Conservation (phyloP, 1,139 yeast genomes). For the Lodderomyces parapsilosis region DNA sequence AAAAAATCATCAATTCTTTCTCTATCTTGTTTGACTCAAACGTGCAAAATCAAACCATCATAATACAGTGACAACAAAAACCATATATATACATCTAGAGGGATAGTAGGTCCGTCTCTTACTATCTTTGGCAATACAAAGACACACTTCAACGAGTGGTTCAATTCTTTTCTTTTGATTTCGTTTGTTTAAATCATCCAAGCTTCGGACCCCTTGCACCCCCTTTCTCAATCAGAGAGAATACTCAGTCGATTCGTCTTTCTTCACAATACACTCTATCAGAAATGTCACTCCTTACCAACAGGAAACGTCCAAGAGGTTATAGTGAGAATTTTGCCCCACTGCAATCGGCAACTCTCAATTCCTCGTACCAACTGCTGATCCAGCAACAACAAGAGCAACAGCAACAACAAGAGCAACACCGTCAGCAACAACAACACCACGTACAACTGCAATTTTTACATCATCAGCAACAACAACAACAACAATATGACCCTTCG, state of each 20-base stretch:
- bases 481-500: slow-evolving; percentile 4
- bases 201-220: too few species aligned
- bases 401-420: slow-evolving; percentile 7
- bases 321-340: slow-evolving; percentile 40
- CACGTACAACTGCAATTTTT: slow-evolving; percentile 6
- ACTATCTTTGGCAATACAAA: neutral
- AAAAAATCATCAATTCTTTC: too few species aligned
- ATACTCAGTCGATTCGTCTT: neutral
- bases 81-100: neutral
- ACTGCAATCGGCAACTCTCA: slow-evolving; percentile 2
- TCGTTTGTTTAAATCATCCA: too few species aligned
- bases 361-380: slow-evolving; percentile 1
- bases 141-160: neutral
- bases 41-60: too few species aligned
- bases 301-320: slow-evolving; percentile 49
- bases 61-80: too few species aligned
- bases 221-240: neutral
- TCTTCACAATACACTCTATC: neutral
- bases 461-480: slow-evolving; percentile 7
- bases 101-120: neutral
- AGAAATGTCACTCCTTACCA: slow-evolving; percentile 14
- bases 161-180: neutral
- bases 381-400: slow-evolving; percentile 5
- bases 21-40: too few species aligned
- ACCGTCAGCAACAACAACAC: slow-evolving; percentile 6